Conservation (phyloP, 192 early-diverging fungal genomes). For the Backusella tuberculispora region DNA sequence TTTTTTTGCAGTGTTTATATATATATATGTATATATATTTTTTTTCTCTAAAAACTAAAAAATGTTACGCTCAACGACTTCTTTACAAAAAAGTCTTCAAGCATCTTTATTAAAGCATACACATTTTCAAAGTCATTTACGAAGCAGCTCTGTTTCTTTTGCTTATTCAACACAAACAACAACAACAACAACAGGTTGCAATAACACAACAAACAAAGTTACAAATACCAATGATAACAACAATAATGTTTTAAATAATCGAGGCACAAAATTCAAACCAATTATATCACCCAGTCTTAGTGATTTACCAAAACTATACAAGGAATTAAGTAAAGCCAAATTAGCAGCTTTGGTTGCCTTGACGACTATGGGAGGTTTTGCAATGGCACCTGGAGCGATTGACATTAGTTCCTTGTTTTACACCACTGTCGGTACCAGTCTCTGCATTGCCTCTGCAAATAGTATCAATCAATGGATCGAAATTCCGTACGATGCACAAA, state of each 20-base stretch:
- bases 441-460: slow-evolving; percentile 92
- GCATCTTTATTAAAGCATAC: not conserved
- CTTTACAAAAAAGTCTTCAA: not conserved
- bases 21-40: too few relatives aligned
- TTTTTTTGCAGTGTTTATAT: too few relatives aligned
- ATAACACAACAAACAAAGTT: not conserved
- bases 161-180: slow-evolving; percentile 9
- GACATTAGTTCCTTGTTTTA: slow-evolving; percentile 67
- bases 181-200: not conserved
- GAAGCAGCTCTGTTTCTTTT: not conserved
- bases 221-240: not conserved
- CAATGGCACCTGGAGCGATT: slow-evolving; percentile 80
- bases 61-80: not conserved
- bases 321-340: slow-evolving; percentile 84
- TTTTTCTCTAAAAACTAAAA: not conserved
- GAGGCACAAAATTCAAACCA: slow-evolving; percentile 44
- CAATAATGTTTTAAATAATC: slow-evolving; percentile 1
- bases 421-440: slow-evolving; percentile 82
- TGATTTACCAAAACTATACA: slow-evolving; percentile 55
- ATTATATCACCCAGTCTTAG: slow-evolving; percentile 24
- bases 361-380: slow-evolving; percentile 95
- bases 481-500: slow-evolving; percentile 95
- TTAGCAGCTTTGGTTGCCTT: slow-evolving; percentile 89
- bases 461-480: slow-evolving; percentile 97
- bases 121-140: not conserved